Percentiles rank a stretch among this genome's conserved stretches.
Conservation (phyloP, 148 eudicot species). For the Rhododendron mucronatum region DNA sequence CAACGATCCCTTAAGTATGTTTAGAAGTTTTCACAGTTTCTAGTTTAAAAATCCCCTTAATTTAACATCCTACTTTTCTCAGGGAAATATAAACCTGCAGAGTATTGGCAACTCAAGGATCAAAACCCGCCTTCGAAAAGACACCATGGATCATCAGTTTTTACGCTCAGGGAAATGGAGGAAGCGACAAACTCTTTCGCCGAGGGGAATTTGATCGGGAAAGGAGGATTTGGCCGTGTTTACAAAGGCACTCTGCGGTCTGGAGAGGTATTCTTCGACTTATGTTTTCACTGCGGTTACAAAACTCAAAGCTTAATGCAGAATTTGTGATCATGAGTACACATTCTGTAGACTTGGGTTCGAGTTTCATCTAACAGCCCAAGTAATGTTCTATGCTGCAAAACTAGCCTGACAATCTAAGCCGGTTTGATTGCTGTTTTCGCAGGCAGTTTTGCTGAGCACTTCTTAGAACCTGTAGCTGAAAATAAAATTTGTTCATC, state of each 20-base stretch:
- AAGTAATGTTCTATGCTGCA: background rate
- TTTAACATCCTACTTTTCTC: constrained; percentile 8
- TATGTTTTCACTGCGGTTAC: background rate
- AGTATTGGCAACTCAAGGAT: constrained; percentile 67
- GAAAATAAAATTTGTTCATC: background rate
- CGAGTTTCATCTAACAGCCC: background rate
- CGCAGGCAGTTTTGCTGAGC: background rate
- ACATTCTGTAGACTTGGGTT: too few relatives aligned
- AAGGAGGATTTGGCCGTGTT: constrained; percentile 93
- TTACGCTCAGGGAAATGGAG: constrained; percentile 90
- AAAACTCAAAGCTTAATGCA: background rate
- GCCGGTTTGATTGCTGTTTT: background rate
- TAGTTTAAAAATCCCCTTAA: background rate
- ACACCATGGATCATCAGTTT: constrained; percentile 74
- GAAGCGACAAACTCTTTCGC: constrained; percentile 74
- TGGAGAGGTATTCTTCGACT: constrained; percentile 59
- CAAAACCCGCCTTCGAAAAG: constrained; percentile 64
- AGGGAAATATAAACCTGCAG: constrained; percentile 85
- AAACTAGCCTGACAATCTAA: background rate
- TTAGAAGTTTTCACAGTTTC: background rate
- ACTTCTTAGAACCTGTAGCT: background rate
- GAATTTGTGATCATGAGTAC: background rate
- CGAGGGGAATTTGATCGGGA: constrained; percentile 77
- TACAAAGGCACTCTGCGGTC: constrained; percentile 79
- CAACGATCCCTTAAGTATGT: background rate